These are phyloP conservation scores for Cladobotryum protrusum DNA, from an alignment of 2,329 filamentous ascomycete species.

Conservation along the genomic window DNA sequence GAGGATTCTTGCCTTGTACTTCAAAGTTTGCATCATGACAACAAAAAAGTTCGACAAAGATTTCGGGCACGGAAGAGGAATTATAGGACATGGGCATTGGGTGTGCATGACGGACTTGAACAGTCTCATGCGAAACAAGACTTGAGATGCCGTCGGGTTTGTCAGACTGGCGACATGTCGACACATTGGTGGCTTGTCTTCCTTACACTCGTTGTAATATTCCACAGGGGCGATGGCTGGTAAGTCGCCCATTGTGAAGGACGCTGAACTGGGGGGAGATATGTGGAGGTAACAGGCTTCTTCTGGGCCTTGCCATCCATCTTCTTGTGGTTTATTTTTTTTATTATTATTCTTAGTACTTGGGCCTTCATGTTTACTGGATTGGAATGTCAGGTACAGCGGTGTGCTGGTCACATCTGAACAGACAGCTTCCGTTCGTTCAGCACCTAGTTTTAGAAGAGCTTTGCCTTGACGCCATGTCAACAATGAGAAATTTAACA, in stretches of 20 bases:
- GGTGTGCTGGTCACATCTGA: constrained; percentile 28
- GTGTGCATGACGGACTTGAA: constrained; percentile 21
- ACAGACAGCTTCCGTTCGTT: constrained; percentile 5
- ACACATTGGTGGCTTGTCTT: constrained; percentile 31
- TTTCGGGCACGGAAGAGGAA: constrained; percentile 13
- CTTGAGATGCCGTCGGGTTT: constrained; percentile 14
- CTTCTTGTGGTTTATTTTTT: constrained; percentile 7
- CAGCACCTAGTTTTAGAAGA: constrained; percentile 10
- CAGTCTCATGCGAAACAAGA: constrained; percentile 10
- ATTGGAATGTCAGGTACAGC: constrained; percentile 21
- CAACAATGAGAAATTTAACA: constrained; percentile 9
- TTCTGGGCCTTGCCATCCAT: constrained; percentile 6
- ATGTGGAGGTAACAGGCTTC: constrained; percentile 1
- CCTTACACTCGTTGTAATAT: constrained; percentile 50
- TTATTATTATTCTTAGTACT: constrained; percentile 7
- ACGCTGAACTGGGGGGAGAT: constrained; percentile 6
- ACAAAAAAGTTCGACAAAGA: constrained; percentile 19
- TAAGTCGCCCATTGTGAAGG: constrained; percentile 26
- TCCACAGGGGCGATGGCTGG: constrained; percentile 32
- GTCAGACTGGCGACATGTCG: constrained; percentile 20
- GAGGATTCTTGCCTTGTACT: constrained; percentile 15
- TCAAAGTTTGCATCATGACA: constrained; percentile 25
- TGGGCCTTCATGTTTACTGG: constrained; percentile 16
- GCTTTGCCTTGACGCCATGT: constrained; percentile 8
- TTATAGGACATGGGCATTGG: constrained; percentile 15